A percentile compares a stretch with the other conserved stretches of the same genome.
Conservation (phyloP, 2,329 filamentous ascomycete genomes). For the Lithohypha guttulata region DNA sequence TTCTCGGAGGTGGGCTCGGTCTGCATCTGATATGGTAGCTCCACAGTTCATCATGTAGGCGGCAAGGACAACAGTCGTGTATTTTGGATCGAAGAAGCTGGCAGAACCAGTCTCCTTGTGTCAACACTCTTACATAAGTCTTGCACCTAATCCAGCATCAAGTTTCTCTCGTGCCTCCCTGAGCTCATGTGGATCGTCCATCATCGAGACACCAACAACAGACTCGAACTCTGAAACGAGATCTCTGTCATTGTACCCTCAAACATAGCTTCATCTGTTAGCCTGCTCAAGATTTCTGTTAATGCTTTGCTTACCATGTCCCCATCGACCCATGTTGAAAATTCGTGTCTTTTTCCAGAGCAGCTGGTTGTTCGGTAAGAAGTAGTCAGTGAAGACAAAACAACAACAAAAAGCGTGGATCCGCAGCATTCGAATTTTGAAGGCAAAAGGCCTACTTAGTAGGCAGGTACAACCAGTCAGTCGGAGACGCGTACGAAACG, state of each 20-base stretch:
- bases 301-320: conserved; percentile 7
- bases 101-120: not conserved
- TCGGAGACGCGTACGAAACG: too few species aligned
- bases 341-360: too few species aligned
- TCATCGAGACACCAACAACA: not conserved
- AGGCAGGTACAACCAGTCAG: too few species aligned
- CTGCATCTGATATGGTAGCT: conserved; percentile 5
- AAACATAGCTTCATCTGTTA: conserved; percentile 5
- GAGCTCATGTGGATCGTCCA: conserved; percentile 1
- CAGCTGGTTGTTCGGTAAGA: not conserved
- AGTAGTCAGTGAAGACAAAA: too few species aligned
- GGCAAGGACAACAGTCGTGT: conserved; percentile 7
- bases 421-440: too few species aligned
- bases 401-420: too few species aligned
- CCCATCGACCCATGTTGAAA: conserved; percentile 11
- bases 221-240: not conserved
- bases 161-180: conserved; percentile 6
- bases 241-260: conserved; percentile 9
- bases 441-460: too few species aligned
- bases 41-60: conserved; percentile 10
- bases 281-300: not conserved
- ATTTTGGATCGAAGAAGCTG: not conserved
- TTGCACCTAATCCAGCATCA: conserved; percentile 7
- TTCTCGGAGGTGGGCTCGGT: conserved; percentile 6
- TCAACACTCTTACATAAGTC: conserved; percentile 7